phyloP scores from a whole-genome alignment of 441 rosid species.

The Brassica hybrid region DNA sequence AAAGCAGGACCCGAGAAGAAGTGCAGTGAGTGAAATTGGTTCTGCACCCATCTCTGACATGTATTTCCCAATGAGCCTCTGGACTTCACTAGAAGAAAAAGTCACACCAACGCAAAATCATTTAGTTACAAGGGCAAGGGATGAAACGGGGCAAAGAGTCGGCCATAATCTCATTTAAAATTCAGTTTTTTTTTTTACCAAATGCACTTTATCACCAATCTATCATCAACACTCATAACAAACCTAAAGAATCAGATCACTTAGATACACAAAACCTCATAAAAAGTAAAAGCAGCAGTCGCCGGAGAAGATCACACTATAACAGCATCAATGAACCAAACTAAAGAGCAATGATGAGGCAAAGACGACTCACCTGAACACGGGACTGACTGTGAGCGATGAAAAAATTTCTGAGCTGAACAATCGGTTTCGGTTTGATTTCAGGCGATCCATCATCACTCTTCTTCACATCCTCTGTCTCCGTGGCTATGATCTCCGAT shows the following conservation, averaged over 20 bases:
- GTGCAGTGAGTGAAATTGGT: constrained; percentile 72
- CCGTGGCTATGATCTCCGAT: constrained; percentile 40
- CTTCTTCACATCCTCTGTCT: constrained; percentile 31
- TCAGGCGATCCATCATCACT: constrained; percentile 46
- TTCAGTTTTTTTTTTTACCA: too few species aligned
- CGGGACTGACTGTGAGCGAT: constrained; percentile 60
- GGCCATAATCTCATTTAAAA: too few species aligned
- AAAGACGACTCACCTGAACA: constrained; percentile 60
- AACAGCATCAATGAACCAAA: constrained; percentile 24
- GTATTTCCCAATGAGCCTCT: constrained; percentile 60
- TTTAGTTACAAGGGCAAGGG: too few species aligned
- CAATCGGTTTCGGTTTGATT: constrained; percentile 72
- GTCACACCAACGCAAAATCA: neutral
- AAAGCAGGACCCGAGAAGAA: constrained; percentile 80
- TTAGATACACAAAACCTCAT: constrained; percentile 18
- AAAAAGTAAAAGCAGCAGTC: constrained; percentile 55
- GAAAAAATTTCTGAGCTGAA: constrained; percentile 76
- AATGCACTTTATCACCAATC: neutral
- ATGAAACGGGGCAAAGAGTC: too few species aligned
- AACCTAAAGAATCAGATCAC: neutral
- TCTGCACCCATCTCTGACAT: constrained; percentile 56
- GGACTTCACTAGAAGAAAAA: constrained; percentile 56
- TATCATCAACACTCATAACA: neutral
- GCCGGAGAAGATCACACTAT: constrained; percentile 73
- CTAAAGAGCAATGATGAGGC: neutral